Base-by-base conservation (phyloP, 495 filamentous ascomycete genomes). In the Penicillium manginii region DNA sequence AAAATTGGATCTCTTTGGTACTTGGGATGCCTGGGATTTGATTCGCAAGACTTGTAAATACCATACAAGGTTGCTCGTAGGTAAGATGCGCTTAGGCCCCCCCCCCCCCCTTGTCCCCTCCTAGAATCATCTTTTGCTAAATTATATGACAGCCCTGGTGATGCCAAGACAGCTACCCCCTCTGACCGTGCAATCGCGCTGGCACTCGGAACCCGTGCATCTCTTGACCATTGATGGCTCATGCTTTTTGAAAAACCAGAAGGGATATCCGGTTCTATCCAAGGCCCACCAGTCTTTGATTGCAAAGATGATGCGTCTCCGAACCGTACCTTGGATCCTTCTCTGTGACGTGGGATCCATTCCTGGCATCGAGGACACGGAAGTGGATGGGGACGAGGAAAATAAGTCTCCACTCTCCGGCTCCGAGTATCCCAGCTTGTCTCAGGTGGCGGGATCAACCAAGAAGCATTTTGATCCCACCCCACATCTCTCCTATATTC, bases 21-120 rank as follows among this genome's bases (percentile, higher is more conserved):
- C 87, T 7, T 98, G 94, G 96, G 93, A 97, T 76, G 88, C 88
- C 9, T 98, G 94, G 94, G 88, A 98, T 71, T 77, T 85, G 33
- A 91, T 98, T 62, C 80, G 96, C 53, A 88, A 89, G 43, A 77
- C 90, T 23, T 98, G 92, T 85, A 91, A 85, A 76, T 97, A 98
- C 65, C 87, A 88, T 71, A 68, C 81, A 49, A 83, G 90, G 71
- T 80, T 98, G 52, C 89, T 88, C 56, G 85, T 97, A 75, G 92
- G 93, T 98, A 88, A 79, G 91, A 78, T 64, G 33, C 19, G 39
- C 26, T 52, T 21, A 18, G 7, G 15, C 19, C 47, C 18, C 47
- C 6, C 15, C 31, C 18, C 48, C 48, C 31, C 2, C 37, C 26
- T n/a, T n/a, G n/a, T 1, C 35, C 12, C 35, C 22, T 26, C 18